Evolutionary conservation across 257 asterid species (phyloP), one percentile per base, ranked within the genome.

Genomic region (Jaltomata sinuosa): DNA sequence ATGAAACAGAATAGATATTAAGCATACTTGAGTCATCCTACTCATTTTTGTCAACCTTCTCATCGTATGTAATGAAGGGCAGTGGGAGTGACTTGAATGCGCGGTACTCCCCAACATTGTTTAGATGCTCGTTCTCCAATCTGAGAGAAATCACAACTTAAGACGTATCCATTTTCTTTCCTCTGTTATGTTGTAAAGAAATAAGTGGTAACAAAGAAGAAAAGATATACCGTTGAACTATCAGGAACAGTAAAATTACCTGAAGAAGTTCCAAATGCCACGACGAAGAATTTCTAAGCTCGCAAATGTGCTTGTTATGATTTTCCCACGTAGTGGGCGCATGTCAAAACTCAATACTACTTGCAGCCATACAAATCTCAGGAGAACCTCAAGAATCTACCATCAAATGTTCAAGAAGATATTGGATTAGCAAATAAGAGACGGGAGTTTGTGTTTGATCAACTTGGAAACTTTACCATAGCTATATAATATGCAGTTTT

Each of bases 321-420:
- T 85, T 86, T 92, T 90, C 27, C 85, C 87, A 57, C 91, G 69
- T 69, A 92, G 69, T 8, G 88, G 84, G 36, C 89, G 86, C 50
- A 90, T 10, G 6, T 85, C 86, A 64, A 92, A 59, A 2, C 79
- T 79, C 88, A 93, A 79, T 80, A 93, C 93, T n/a, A 92, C 86
- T 76, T 93, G 97, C 87, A 93, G 88, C 97, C 97, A 93, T 2
- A 92, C 97, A 42, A 93, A 38, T 83, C 97, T 92, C 86, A 93
- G 76, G 49, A 92, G 8, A 18, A 90, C 89, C 52, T 91, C 87
- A 83, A 92, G 14, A n/a, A 89, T 87, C 95, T 92, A 87, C 86
- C 80, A 45, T 74, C 55, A 42, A 42, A 45, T 22, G 59, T 22
- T 38, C 32, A 72, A 11, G 18, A 84, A 34, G 11, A 36, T 8